Conservation (phyloP, 805 yeast species). For the Kazachstania psychrophila region DNA sequence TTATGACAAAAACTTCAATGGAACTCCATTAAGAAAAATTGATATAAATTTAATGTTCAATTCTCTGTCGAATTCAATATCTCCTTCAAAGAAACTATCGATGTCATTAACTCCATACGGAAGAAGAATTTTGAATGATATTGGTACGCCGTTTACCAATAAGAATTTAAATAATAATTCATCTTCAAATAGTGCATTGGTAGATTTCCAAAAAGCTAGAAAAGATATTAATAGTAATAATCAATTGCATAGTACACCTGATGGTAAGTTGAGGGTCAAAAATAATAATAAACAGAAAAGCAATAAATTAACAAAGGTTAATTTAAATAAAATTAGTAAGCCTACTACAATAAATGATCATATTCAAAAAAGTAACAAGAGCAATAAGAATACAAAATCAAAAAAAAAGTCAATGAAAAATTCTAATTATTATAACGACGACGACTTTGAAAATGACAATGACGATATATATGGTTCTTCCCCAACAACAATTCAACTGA, state of each 20-base stretch:
- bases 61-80: conserved; percentile 16
- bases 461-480: conserved; percentile 26
- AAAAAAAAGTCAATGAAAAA: conserved; percentile 1
- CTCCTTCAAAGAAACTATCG: conserved; percentile 25
- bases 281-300: conserved; percentile 4
- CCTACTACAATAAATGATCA: conserved; percentile 5
- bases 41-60: conserved; percentile 30
- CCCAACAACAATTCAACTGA: conserved; percentile 30
- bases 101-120: conserved; percentile 29
- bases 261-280: conserved; percentile 1
- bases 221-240: conserved; percentile 15
- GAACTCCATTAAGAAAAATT: conserved; percentile 26
- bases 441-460: conserved; percentile 9
- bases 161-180: conserved; percentile 9
- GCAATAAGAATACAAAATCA: conserved; percentile 1
- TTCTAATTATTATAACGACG: conserved; percentile 4
- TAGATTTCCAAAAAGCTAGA: conserved; percentile 28
- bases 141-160: conserved; percentile 25
- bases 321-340: not conserved
- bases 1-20: conserved; percentile 4
- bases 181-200: conserved; percentile 27
- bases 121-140: conserved; percentile 24
- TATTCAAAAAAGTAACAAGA: conserved; percentile 3
- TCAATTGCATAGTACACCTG: conserved; percentile 3
- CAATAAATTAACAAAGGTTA: conserved; percentile 1